Base-by-base conservation (phyloP, 495 filamentous ascomycete species). In the Penicillium parvum region DNA sequence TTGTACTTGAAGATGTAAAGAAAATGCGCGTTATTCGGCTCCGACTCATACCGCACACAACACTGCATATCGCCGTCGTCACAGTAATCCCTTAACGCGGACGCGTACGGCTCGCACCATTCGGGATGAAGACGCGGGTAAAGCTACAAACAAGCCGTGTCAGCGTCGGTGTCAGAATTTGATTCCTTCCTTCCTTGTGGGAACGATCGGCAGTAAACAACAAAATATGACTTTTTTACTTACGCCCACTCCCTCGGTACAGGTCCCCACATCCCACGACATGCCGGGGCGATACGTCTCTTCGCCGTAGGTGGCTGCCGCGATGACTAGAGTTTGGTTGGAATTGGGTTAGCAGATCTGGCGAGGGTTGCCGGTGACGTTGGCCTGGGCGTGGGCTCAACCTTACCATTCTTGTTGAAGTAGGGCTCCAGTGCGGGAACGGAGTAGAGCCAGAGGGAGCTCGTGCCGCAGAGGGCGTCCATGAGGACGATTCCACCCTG, bases 381-480 rank as follows among this genome's bases (percentile, higher is more conserved):
- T n/a, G n/a, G n/a, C n/a, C n/a, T n/a, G n/a, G n/a, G n/a, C n/a
- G n/a, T n/a, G n/a, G n/a, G n/a, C n/a, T 21, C 11, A n/a, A 12
- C n/a, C 40, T 32, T 46, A 59, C 58, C 47, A 32, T 34, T 53
- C 7, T 29, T 21, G 41, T 45, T 55, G 32, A 52, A 62, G 7
- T 21, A 21, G 15, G 40, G 49, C 30, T 53, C 43, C 18, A 62
- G 32, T 7, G 49, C 46, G 2, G 37, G 12, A 20, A 62, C 50
- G 5, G 32, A 25, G 17, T 30, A 22, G 0, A 62, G 40, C 44
- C 52, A 49, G 14, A 53, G 15, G 16, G 53, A 46, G 33, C 58
- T 59, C n/a, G 55, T 56, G 12, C 58, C 58, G 18, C 58, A 62
- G n/a, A 62, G 39, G 5, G 45, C 56, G 23, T 59, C 52, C 57